These are phyloP conservation scores for Sungouiella thailandica DNA, from an alignment of 805 yeast species.

Conservation along the genomic window DNA sequence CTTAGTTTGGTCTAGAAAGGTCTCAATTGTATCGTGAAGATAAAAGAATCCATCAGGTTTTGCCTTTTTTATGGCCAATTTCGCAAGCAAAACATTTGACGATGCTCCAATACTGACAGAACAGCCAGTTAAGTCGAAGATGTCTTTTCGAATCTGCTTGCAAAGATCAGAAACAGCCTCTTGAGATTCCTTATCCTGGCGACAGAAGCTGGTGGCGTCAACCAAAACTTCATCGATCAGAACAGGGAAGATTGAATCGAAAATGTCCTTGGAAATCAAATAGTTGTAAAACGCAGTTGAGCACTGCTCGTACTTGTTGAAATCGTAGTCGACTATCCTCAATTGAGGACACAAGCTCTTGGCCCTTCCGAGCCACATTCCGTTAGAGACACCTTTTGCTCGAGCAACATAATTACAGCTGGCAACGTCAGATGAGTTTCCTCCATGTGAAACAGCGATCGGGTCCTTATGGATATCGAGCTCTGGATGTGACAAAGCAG, in stretches of 20 bases:
- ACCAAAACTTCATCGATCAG: constrained; percentile 90
- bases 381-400: constrained; percentile 70
- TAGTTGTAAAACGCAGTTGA: constrained; percentile 64
- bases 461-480: constrained; percentile 45
- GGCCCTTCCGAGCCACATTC: constrained; percentile 84
- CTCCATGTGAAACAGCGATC: constrained; percentile 63
- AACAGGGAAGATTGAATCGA: constrained; percentile 64
- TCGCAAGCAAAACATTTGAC: constrained; percentile 68
- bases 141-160: constrained; percentile 31
- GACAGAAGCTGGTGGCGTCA: constrained; percentile 45
- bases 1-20: constrained; percentile 32
- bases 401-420: constrained; percentile 91
- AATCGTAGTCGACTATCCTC: constrained; percentile 64
- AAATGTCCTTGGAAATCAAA: constrained; percentile 40
- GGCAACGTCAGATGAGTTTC: constrained; percentile 70
- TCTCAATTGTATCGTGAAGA: constrained; percentile 26
- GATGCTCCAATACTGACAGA: constrained; percentile 80
- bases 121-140: constrained; percentile 49
- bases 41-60: constrained; percentile 70
- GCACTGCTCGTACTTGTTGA: constrained; percentile 60
- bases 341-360: constrained; percentile 60
- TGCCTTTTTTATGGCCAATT: constrained; percentile 64
- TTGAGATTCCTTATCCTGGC: constrained; percentile 3
- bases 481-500: constrained; percentile 54
- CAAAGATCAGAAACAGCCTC: constrained; percentile 20